Percentiles rank a stretch among this genome's conserved stretches.
These are phyloP conservation scores for Salisapilia sapeloensis DNA, from an alignment of 352 stramenopile species.

Conservation along the genomic window DNA sequence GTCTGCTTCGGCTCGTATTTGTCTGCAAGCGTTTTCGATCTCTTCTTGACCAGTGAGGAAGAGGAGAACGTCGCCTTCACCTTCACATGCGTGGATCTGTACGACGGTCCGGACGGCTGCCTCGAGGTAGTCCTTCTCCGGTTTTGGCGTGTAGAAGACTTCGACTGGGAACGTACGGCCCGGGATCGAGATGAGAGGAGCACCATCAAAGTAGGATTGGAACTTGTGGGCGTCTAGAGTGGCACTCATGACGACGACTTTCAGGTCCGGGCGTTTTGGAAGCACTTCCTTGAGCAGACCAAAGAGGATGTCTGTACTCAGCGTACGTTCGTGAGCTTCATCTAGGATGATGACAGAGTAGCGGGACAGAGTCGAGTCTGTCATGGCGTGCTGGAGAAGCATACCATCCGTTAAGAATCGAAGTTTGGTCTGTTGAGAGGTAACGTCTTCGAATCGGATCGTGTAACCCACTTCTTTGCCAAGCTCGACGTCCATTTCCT, in stretches of 20 bases:
- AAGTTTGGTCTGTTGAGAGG: slow-evolving; percentile 60
- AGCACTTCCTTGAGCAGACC: slow-evolving; percentile 96
- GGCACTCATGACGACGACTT: slow-evolving; percentile 97
- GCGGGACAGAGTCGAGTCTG: slow-evolving; percentile 87
- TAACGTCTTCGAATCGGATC: slow-evolving; percentile 98
- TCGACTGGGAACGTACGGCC: slow-evolving; percentile 97
- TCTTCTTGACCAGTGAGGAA: slow-evolving; percentile 98
- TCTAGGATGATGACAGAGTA: slow-evolving; percentile 97
- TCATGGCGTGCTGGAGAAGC: slow-evolving; percentile 95
- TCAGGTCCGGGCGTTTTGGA: slow-evolving; percentile 87
- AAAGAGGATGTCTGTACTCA: slow-evolving; percentile 97
- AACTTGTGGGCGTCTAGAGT: slow-evolving; percentile 97
- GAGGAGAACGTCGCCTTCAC: slow-evolving; percentile 95
- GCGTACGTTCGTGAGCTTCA: slow-evolving; percentile 95
- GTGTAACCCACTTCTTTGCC: slow-evolving; percentile 98
- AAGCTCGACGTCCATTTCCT: slow-evolving; percentile 97
- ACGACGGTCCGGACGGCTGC: slow-evolving; percentile 67
- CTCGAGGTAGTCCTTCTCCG: slow-evolving; percentile 97
- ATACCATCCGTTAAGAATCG: slow-evolving; percentile 85
- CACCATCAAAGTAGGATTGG: slow-evolving; percentile 88
- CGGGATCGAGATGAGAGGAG: slow-evolving; percentile 88
- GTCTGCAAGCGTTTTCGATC: slow-evolving; percentile 94
- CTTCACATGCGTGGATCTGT: slow-evolving; percentile 97
- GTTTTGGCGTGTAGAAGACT: slow-evolving; percentile 95
- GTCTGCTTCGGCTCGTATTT: slow-evolving; percentile 78